phyloP scores from a whole-genome alignment of 1,284 basidiomycete species.

The Boletellus deceptivus region DNA sequence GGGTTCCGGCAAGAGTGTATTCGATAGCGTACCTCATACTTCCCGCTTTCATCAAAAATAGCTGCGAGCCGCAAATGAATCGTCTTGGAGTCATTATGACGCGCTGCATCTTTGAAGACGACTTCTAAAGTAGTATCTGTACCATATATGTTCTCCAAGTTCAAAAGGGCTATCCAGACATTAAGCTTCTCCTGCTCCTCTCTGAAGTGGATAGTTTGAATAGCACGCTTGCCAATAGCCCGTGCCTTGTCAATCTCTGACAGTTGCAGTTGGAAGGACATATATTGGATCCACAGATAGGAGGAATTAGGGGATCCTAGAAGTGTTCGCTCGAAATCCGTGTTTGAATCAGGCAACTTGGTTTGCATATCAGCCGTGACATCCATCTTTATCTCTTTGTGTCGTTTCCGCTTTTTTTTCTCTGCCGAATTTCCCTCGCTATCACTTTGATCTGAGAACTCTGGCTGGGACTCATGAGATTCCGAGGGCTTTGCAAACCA shows the following conservation, averaged over 20 bases:
- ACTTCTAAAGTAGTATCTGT: conserved; percentile 76
- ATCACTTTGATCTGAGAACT: conserved; percentile 49
- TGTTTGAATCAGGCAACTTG: conserved; percentile 84
- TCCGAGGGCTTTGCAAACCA: conserved; percentile 54
- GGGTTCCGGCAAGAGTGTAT: not conserved
- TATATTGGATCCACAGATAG: conserved; percentile 98
- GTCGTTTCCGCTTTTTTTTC: conserved; percentile 66
- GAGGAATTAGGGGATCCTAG: conserved; percentile 98
- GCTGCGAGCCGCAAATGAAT: conserved; percentile 82
- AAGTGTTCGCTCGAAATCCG: conserved; percentile 93
- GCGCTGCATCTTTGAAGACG: conserved; percentile 87
- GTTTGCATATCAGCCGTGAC: conserved; percentile 83
- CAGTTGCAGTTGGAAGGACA: conserved; percentile 96
- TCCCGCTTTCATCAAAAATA: conserved; percentile 83
- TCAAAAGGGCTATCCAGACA: conserved; percentile 96
- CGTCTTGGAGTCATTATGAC: conserved; percentile 90
- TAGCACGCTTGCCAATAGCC: conserved; percentile 80
- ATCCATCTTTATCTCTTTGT: conserved; percentile 76
- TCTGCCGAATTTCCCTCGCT: conserved; percentile 42
- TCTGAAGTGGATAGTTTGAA: conserved; percentile 89
- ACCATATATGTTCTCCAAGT: conserved; percentile 94
- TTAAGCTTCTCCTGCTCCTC: conserved; percentile 98
- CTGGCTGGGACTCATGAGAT: conserved; percentile 35
- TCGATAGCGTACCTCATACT: conserved; percentile 60
- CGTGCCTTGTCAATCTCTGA: conserved; percentile 95